Evolutionary conservation across 2,329 filamentous ascomycete species (phyloP).

Genomic region (Claviceps citrina): DNA sequence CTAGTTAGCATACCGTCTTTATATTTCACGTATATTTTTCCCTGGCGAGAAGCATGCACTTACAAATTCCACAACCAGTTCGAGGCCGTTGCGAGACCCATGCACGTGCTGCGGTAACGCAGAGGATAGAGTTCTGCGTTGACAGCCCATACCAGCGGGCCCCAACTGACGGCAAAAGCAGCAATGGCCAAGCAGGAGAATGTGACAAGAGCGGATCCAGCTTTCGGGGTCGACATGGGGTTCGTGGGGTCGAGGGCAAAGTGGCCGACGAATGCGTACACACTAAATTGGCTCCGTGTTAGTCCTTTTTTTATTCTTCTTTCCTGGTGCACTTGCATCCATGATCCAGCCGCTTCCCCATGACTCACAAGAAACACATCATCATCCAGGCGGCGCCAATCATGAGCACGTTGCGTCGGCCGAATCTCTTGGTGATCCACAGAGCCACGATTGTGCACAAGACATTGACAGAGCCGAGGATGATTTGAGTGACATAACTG

Average conservation of each 20-base stretch:
- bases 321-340: not conserved
- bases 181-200: constrained; percentile 56
- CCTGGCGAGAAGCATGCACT: constrained; percentile 7
- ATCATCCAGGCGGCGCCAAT: constrained; percentile 46
- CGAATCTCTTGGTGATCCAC: constrained; percentile 49
- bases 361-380: constrained; percentile 30
- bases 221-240: constrained; percentile 28
- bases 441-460: constrained; percentile 49
- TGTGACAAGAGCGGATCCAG: constrained; percentile 47
- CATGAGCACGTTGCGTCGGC: constrained; percentile 48
- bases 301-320: not conserved
- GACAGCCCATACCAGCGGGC: constrained; percentile 52
- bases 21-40: not conserved
- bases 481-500: constrained; percentile 52
- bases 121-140: constrained; percentile 50
- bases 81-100: constrained; percentile 39
- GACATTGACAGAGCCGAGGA: constrained; percentile 53
- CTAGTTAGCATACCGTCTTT: not conserved
- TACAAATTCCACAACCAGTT: constrained; percentile 54
- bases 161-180: constrained; percentile 54
- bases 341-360: not conserved
- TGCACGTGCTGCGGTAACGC: constrained; percentile 37
- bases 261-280: constrained; percentile 34
- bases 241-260: constrained; percentile 26
- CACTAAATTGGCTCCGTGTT: constrained; percentile 9